These are phyloP conservation scores for thale cress (Arabidopsis thaliana) DNA, from an alignment of 345 rosid genomes.

Conservation along the genomic window DNA sequence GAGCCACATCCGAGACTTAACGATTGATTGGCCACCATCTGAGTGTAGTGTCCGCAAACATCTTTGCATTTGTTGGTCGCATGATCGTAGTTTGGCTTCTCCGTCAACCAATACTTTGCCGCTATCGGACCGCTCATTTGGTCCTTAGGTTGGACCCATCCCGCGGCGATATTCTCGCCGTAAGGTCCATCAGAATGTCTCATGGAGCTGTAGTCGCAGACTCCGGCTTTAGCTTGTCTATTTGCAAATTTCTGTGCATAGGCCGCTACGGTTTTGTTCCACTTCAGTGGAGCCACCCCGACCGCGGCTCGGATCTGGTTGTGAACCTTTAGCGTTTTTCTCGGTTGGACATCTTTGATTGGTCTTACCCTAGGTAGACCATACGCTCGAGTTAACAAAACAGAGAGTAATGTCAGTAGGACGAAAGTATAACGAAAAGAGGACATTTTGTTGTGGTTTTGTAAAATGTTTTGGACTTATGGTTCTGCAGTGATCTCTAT, in stretches of 20 bases:
- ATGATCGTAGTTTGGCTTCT: slow-evolving; percentile 59
- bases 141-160: slow-evolving; percentile 40
- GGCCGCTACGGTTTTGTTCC: slow-evolving; percentile 55
- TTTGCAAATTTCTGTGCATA: slow-evolving; percentile 51
- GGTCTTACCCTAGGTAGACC: slow-evolving; percentile 31
- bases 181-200: slow-evolving; percentile 57
- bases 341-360: slow-evolving; percentile 45
- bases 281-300: slow-evolving; percentile 52
- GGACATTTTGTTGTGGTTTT: slow-evolving; percentile 11
- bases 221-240: slow-evolving; percentile 25
- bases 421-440: slow-evolving; percentile 2
- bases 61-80: slow-evolving; percentile 51
- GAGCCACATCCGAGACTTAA: slow-evolving; percentile 67
- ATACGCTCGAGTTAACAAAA: slow-evolving; percentile 17
- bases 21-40: slow-evolving; percentile 67
- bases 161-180: slow-evolving; percentile 59
- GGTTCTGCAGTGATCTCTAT: neutral
- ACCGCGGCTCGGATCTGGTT: slow-evolving; percentile 55
- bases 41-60: slow-evolving; percentile 71
- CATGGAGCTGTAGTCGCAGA: slow-evolving; percentile 39
- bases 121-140: slow-evolving; percentile 49
- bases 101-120: slow-evolving; percentile 57
- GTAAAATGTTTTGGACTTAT: slow-evolving; percentile 12
- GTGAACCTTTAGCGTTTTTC: slow-evolving; percentile 50
- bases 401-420: slow-evolving; percentile 7